Percentiles rank a stretch among this genome's conserved stretches.
These are phyloP conservation scores for Metschnikowia lachancei DNA, from an alignment of 805 yeast genomes.

Conservation along the genomic window DNA sequence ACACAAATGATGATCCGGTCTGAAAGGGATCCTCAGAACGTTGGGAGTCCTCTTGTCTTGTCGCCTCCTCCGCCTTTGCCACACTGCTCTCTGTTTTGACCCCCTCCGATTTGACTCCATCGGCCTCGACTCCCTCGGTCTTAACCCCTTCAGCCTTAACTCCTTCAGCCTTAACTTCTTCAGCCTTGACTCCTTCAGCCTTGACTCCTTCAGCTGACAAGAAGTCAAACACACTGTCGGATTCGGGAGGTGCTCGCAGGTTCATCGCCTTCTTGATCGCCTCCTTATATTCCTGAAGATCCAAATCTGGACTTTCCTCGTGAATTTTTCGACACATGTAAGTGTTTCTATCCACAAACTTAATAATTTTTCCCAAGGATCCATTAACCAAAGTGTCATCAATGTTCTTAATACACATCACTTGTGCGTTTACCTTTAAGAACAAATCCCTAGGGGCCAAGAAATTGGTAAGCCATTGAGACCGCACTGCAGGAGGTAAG, in stretches of 20 bases:
- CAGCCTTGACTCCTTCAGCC: not conserved
- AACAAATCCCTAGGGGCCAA: conserved; percentile 19
- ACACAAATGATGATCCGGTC: not conserved
- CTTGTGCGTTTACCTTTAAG: conserved; percentile 86
- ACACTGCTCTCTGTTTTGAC: not conserved
- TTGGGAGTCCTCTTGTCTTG: not conserved
- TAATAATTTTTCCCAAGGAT: conserved; percentile 73
- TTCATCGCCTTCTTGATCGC: conserved; percentile 5
- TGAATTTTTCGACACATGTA: conserved; percentile 28
- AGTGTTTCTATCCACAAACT: conserved; percentile 47
- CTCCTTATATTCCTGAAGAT: conserved; percentile 23
- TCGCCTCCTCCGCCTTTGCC: not conserved
- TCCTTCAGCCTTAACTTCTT: not conserved
- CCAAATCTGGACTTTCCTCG: conserved; percentile 20
- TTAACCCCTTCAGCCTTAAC: not conserved
- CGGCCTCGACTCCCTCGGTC: not conserved
- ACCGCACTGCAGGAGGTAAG: conserved; percentile 27
- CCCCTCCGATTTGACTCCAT: not conserved
- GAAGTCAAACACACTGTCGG: conserved; percentile 18
- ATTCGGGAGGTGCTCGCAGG: not conserved
- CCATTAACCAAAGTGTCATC: conserved; percentile 87
- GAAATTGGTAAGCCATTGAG: conserved; percentile 15
- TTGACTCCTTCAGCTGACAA: conserved; percentile 1
- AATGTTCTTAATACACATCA: conserved; percentile 81
- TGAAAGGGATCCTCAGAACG: not conserved